These are phyloP conservation scores for Hamigera avellanea DNA, from an alignment of 495 filamentous ascomycete species.

Conservation along the genomic window DNA sequence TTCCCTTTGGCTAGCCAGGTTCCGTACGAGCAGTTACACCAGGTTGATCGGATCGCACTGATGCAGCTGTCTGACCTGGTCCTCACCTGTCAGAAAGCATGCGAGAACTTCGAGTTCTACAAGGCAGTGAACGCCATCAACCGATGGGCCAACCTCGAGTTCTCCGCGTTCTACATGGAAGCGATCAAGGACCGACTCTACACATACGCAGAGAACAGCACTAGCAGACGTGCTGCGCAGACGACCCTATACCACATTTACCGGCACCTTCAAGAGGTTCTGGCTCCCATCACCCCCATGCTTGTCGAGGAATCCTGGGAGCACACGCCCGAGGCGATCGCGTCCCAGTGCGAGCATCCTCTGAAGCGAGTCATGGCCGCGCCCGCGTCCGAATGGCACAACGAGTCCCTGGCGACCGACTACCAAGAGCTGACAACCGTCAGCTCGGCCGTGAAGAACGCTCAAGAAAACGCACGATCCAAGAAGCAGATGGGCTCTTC, in stretches of 20 bases:
- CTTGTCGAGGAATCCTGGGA: conserved; percentile 85
- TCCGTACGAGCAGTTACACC: conserved; percentile 31
- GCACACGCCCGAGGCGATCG: conserved; percentile 53
- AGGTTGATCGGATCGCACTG: conserved; percentile 65
- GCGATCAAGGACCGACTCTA: conserved; percentile 84
- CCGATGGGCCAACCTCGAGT: conserved; percentile 64
- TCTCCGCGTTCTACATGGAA: conserved; percentile 92
- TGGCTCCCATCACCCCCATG: conserved; percentile 71
- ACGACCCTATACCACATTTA: conserved; percentile 63
- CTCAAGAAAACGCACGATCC: conserved; percentile 54
- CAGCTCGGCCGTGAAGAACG: conserved; percentile 51
- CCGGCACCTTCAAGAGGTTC: conserved; percentile 56
- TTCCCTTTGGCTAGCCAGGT: conserved; percentile 31
- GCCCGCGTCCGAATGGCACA: conserved; percentile 24
- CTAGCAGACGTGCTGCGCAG: conserved; percentile 42
- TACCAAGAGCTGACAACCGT: conserved; percentile 46
- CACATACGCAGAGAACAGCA: conserved; percentile 51
- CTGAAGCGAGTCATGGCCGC: conserved; percentile 23
- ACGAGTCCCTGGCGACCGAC: conserved; percentile 29
- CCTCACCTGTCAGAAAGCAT: conserved; percentile 46
- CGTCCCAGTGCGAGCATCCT: conserved; percentile 34
- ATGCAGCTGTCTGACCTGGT: conserved; percentile 56
- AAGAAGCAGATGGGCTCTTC: conserved; percentile 62
- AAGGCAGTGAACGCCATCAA: conserved; percentile 63
- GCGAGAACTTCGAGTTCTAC: conserved; percentile 68